These are phyloP conservation scores for Penicillium maclennaniae DNA, from an alignment of 495 filamentous ascomycete genomes.

Conservation along the genomic window DNA sequence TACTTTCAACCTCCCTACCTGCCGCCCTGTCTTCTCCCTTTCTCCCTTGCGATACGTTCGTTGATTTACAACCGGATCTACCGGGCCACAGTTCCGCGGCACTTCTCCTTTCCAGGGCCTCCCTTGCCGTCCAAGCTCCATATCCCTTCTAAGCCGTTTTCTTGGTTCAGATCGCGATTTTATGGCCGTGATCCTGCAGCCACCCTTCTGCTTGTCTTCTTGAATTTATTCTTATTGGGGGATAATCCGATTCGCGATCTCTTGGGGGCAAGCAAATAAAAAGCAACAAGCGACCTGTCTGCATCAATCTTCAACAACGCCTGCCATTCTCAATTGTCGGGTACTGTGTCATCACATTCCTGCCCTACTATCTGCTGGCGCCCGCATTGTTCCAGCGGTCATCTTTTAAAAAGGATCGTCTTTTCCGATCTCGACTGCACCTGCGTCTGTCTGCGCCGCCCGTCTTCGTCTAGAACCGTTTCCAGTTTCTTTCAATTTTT, in stretches of 20 bases:
- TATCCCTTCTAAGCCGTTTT: conserved; percentile 30
- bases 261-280: conserved; percentile 22
- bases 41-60: conserved; percentile 40
- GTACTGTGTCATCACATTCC: conserved; percentile 41
- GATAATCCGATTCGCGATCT: conserved; percentile 14
- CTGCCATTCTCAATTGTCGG: conserved; percentile 16
- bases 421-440: conserved; percentile 44
- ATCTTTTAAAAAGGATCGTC: conserved; percentile 38
- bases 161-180: conserved; percentile 36
- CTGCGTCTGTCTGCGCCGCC: conserved; percentile 28
- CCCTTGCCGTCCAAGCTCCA: conserved; percentile 35
- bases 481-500: conserved; percentile 10
- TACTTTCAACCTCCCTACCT: conserved; percentile 13
- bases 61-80: conserved; percentile 33
- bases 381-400: conserved; percentile 34
- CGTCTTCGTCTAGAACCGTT: conserved; percentile 26
- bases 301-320: conserved; percentile 1
- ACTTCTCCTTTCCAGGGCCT: conserved; percentile 39
- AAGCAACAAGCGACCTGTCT: conserved; percentile 32
- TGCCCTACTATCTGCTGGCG: conserved; percentile 40
- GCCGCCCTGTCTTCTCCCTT: conserved; percentile 22
- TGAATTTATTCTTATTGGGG: conserved; percentile 7
- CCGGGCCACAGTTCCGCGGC: conserved; percentile 39
- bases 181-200: conserved; percentile 27
- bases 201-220: conserved; percentile 27